Evolutionary conservation across 2,329 filamentous ascomycete species (phyloP), one percentile per base, ranked within the genome.

Genomic region (Incumbomyces delicatus): DNA sequence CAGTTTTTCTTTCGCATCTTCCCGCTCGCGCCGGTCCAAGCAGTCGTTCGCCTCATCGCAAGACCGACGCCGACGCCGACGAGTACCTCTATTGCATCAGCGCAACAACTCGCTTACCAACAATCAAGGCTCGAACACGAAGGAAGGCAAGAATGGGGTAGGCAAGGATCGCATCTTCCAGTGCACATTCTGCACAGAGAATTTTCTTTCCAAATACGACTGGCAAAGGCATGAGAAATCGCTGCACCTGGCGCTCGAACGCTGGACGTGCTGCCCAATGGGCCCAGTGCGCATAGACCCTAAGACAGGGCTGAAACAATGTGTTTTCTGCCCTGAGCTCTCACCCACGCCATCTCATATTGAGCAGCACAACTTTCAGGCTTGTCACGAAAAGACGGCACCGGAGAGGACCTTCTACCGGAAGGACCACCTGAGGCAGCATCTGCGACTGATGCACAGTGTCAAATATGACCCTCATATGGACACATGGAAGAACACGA

Each of bases 201-300:
- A 71, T 0, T 78, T 77, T 56, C 66, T 71, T 41, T 71, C 72
- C 16, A 78, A 78, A 50, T 77, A 77, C 58, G 75, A 78, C 58
- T 78, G 75, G 75, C 73, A 75, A 40, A 66, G 75, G 14, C 75
- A 78, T 54, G 75, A 78, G 54, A 78, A 77, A 55, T 76, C 74
- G 2, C 61, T 77, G 36, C 75, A 78, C 58, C 60, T 78, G 22
- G 71, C 72, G 14, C 59, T 78, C 29, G 75, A 78, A 52, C 74
- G 73, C 54, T 78, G 74, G 73, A 75, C 76, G 7, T 82, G 78
- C 55, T 74, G 76, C 29, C 78, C 77, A 2, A 61, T 73, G 3
- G 78, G 78, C 2, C 74, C 75, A 1, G 74, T 72, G 11, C 65
- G 68, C 53, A 68, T 68, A 44, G 50, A 52, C 43, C 42, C 50